These are phyloP conservation scores for Phytopythium cucurbitacearum DNA, from an alignment of 352 stramenopile genomes.

Conservation along the genomic window DNA sequence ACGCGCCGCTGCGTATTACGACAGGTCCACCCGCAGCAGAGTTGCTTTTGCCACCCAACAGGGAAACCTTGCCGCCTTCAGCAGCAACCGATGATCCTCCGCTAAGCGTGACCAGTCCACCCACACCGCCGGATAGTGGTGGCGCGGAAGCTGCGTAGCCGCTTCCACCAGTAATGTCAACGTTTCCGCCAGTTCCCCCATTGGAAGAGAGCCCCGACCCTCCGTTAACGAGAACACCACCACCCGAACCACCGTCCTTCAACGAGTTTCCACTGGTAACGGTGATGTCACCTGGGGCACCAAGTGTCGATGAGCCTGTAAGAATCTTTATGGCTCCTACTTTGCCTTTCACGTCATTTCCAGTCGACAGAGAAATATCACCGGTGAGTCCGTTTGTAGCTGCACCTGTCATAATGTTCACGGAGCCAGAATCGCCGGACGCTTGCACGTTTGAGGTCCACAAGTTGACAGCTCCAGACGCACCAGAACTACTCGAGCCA, in stretches of 20 bases:
- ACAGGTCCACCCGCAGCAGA: constrained; percentile 41
- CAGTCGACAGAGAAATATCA: constrained; percentile 18
- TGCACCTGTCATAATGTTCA: constrained; percentile 26
- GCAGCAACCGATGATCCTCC: constrained; percentile 39
- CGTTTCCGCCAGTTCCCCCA: constrained; percentile 37
- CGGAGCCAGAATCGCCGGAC: constrained; percentile 18
- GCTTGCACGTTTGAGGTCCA: constrained; percentile 9
- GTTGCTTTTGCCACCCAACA: constrained; percentile 30
- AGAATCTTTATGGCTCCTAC: constrained; percentile 24
- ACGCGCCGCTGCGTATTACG: constrained; percentile 33
- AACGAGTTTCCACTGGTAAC: constrained; percentile 32
- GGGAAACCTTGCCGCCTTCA: constrained; percentile 22
- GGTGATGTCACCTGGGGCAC: constrained; percentile 22
- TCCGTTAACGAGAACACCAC: constrained; percentile 27
- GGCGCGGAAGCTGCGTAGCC: constrained; percentile 29
- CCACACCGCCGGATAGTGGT: constrained; percentile 20
- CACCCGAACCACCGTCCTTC: constrained; percentile 21
- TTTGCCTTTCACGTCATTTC: constrained; percentile 13
- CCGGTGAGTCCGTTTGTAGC: constrained; percentile 19
- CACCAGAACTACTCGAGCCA: constrained; percentile 26
- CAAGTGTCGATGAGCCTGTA: constrained; percentile 24
- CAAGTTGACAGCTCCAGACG: constrained; percentile 23
- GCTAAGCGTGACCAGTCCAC: constrained; percentile 23
- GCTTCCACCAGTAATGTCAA: constrained; percentile 32
- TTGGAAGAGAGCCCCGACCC: constrained; percentile 43